Evolutionary conservation across 371 early-diverging fungal genomes (phyloP).

Genomic region (Actinomortierella wolfii): DNA sequence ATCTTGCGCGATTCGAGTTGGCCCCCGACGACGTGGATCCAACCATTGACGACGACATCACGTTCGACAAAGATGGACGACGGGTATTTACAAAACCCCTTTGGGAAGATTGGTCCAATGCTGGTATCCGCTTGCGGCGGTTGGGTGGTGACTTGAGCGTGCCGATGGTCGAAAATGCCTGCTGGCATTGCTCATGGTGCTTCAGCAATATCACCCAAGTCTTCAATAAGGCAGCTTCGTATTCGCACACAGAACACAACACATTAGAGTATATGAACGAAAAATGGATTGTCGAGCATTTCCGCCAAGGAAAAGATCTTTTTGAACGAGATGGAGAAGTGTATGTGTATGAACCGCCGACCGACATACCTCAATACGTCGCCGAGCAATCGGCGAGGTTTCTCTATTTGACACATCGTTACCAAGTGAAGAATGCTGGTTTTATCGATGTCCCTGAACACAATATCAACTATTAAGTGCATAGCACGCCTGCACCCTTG

Average conservation of each 20-base stretch:
- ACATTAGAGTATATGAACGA: neutral
- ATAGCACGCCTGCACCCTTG: too few species aligned
- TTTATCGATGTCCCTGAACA: slow-evolving; percentile 17
- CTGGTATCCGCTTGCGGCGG: slow-evolving; percentile 2
- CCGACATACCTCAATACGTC: slow-evolving; percentile 11
- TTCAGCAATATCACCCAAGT: slow-evolving; percentile 6
- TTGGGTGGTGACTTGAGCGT: neutral
- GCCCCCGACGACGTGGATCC: slow-evolving; percentile 2
- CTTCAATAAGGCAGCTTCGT: slow-evolving; percentile 6
- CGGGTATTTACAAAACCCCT: neutral
- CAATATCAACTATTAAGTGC: too few species aligned
- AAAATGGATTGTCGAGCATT: slow-evolving; percentile 11
- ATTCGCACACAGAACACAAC: slow-evolving; percentile 16
- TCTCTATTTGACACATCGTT: slow-evolving; percentile 8
- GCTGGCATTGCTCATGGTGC: slow-evolving; percentile 22
- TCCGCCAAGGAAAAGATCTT: slow-evolving; percentile 12
- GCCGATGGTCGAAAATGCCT: neutral
- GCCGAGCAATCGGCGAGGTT: slow-evolving; percentile 3
- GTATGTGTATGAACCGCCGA: neutral
- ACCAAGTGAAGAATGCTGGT: slow-evolving; percentile 5
- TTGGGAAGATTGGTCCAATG: slow-evolving; percentile 6
- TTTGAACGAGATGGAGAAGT: slow-evolving; percentile 5
- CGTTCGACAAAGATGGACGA: neutral
- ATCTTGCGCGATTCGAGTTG: slow-evolving; percentile 3
- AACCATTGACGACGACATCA: neutral